These are phyloP conservation scores for Antitrichia curtipendula DNA, from an alignment of 225 moss, liverwort and hornwort genomes.

Conservation along the genomic window DNA sequence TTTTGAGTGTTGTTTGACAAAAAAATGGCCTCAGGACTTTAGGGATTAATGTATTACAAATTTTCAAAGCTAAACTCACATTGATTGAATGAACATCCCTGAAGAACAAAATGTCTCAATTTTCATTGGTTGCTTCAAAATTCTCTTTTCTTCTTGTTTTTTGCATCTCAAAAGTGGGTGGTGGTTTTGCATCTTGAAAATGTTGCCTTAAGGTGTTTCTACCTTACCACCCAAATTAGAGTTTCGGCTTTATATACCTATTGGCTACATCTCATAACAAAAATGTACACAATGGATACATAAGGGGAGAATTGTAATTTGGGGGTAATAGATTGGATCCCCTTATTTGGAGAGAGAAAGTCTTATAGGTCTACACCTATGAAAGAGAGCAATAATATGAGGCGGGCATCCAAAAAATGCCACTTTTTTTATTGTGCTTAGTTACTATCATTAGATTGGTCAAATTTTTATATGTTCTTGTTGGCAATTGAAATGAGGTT, in stretches of 20 bases:
- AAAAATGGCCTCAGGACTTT: too few species aligned
- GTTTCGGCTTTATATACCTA: accelerated
- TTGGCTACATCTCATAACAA: accelerated
- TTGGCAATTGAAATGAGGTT: not conserved
- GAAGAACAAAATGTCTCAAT: not conserved
- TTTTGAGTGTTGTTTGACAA: too few species aligned
- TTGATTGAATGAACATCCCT: accelerated
- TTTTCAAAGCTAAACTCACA: not conserved
- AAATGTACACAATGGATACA: accelerated
- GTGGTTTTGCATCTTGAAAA: not conserved
- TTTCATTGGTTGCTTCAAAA: not conserved
- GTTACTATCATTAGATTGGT: too few species aligned
- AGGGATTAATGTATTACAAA: not conserved
- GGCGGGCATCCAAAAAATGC: accelerated
- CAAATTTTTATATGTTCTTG: not conserved
- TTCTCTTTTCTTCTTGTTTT: not conserved
- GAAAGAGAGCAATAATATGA: not conserved
- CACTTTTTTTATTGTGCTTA: not conserved
- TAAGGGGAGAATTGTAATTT: not conserved
- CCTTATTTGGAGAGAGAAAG: not conserved
- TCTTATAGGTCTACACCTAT: not conserved
- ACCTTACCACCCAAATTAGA: not conserved
- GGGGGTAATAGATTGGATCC: accelerated
- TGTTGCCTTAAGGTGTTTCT: not conserved
- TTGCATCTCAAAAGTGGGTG: not conserved